Evolutionary conservation across 2,329 filamentous ascomycete species (phyloP).

Genomic region (Alternaria sp.): DNA sequence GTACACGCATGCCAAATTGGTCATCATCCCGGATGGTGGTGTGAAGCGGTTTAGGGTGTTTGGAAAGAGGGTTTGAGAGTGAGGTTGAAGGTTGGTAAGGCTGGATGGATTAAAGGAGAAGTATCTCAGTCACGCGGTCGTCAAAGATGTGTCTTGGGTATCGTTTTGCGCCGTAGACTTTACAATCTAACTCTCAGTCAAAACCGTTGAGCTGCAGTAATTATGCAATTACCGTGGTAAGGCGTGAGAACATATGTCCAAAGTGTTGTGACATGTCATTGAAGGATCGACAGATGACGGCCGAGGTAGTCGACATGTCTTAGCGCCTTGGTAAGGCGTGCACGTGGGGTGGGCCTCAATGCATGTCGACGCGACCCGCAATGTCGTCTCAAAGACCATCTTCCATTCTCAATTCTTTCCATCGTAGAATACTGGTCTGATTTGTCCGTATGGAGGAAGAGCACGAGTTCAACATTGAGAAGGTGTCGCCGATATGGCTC

Average conservation of each 20-base stretch:
- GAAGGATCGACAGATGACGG: neutral
- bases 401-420: neutral
- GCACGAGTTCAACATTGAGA: conserved; percentile 27
- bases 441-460: conserved; percentile 11
- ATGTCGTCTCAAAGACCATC: neutral
- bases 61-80: conserved; percentile 58
- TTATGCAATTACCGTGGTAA: neutral
- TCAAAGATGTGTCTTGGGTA: neutral
- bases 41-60: conserved; percentile 86
- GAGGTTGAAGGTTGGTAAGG: too few relatives aligned
- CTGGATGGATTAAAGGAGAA: neutral
- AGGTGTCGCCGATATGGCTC: conserved; percentile 31
- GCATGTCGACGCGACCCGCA: neutral
- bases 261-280: neutral
- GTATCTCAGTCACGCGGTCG: neutral
- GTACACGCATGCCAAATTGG: conserved; percentile 86
- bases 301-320: conserved; percentile 2
- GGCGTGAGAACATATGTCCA: neutral
- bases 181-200: neutral
- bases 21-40: conserved; percentile 92
- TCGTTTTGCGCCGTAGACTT: neutral
- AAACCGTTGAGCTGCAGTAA: neutral
- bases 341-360: neutral
- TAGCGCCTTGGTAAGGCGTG: conserved; percentile 10
- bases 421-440: neutral